Percentiles rank a stretch among this genome's conserved stretches.
Conservation (phyloP, 805 yeast genomes). For the Clavispora phyllophila region DNA sequence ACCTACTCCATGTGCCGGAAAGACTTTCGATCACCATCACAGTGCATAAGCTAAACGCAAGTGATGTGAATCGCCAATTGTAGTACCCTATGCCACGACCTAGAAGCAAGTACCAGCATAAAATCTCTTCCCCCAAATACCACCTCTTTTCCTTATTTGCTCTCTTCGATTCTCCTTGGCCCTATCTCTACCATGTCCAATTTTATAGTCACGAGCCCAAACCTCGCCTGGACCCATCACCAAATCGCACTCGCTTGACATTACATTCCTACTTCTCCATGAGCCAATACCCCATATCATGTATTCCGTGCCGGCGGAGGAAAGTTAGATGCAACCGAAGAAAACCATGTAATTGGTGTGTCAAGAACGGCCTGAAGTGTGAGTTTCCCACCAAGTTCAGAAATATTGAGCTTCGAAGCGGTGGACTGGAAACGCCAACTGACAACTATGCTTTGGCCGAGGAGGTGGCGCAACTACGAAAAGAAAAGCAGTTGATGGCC, state of each 20-base stretch:
- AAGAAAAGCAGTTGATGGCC: conserved; percentile 18
- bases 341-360: conserved; percentile 16
- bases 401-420: conserved; percentile 2
- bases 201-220: not conserved
- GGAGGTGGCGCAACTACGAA: conserved; percentile 17
- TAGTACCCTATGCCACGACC: too few relatives aligned
- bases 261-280: not conserved
- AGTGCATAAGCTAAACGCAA: too few relatives aligned
- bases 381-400: conserved; percentile 16
- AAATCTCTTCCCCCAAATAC: too few relatives aligned
- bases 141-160: too few relatives aligned
- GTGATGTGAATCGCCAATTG: too few relatives aligned
- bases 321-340: conserved; percentile 17
- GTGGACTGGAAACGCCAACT: not conserved
- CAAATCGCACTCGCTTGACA: not conserved
- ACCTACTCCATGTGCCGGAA: too few relatives aligned
- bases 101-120: too few relatives aligned
- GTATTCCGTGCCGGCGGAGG: conserved; percentile 15
- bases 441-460: conserved; percentile 4
- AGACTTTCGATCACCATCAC: too few relatives aligned
- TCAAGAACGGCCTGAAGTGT: conserved; percentile 8
- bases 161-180: too few relatives aligned
- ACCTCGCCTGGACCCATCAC: not conserved
- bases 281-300: conserved; percentile 15
- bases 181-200: too few relatives aligned